These are phyloP conservation scores for Beta vulgaris DNA, from an alignment of 148 eudicot genomes.

Conservation along the genomic window DNA sequence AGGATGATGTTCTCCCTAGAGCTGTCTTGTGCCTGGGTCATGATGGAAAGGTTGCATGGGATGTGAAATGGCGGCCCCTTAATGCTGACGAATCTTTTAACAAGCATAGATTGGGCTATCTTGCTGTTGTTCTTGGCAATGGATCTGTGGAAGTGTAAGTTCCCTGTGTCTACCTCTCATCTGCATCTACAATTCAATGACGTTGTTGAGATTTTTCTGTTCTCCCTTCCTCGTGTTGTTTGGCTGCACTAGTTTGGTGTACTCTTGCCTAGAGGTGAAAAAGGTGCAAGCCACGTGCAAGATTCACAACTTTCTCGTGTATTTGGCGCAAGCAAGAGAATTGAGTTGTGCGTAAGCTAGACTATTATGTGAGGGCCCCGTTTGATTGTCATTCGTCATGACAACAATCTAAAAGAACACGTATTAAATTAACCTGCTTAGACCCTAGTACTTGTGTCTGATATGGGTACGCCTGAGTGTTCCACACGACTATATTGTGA, in stretches of 20 bases:
- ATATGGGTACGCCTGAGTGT: no score
- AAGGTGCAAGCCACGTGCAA: not conserved
- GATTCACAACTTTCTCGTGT: not conserved
- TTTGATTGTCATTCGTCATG: not conserved
- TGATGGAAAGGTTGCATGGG: conserved; percentile 97
- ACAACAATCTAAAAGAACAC: not conserved
- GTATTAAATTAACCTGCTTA: no score
- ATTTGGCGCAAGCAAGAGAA: not conserved
- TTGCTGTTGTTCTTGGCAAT: conserved; percentile 90
- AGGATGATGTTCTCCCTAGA: conserved; percentile 61
- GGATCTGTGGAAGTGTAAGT: conserved; percentile 96
- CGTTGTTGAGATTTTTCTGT: not conserved
- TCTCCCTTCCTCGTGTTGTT: not conserved
- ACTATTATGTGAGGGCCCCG: not conserved
- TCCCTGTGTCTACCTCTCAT: conserved; percentile 16
- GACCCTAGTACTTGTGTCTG: no score
- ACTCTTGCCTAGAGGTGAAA: not conserved
- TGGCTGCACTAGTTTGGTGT: not conserved
- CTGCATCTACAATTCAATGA: not conserved
- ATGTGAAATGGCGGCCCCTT: conserved; percentile 81
- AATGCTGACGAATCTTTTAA: conserved; percentile 33
- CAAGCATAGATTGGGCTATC: conserved; percentile 78
- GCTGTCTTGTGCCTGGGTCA: conserved; percentile 83
- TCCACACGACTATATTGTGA: no score
- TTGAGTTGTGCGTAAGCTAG: not conserved